Percentiles rank a stretch among this genome's conserved stretches.
These are phyloP conservation scores for Capsicum rhomboideum DNA, from an alignment of 257 asterid species.

Conservation along the genomic window DNA sequence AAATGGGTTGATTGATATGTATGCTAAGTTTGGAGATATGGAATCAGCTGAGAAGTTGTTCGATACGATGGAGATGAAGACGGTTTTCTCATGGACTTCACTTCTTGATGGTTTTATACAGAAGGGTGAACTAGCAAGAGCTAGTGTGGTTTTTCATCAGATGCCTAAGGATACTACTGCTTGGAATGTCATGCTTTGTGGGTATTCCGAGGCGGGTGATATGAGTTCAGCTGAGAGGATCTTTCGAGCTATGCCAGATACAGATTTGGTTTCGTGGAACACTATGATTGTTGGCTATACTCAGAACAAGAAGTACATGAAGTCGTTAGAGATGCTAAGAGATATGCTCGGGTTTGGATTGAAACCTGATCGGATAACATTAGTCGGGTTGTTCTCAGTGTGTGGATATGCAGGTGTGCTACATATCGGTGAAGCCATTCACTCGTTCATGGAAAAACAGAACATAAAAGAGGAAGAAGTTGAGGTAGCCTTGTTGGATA, in stretches of 20 bases:
- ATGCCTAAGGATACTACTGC: constrained; percentile 31
- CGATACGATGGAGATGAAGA: constrained; percentile 30
- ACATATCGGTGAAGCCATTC: constrained; percentile 53
- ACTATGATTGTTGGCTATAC: constrained; percentile 11
- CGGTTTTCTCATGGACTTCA: constrained; percentile 63
- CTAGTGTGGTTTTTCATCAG: constrained; percentile 30
- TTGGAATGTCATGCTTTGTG: constrained; percentile 9
- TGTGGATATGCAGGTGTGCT: constrained; percentile 66
- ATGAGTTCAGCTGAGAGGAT: constrained; percentile 4
- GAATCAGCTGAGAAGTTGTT: constrained; percentile 39
- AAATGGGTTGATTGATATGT: constrained; percentile 34
- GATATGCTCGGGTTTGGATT: constrained; percentile 17
- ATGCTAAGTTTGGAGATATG: constrained; percentile 54
- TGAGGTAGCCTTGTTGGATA: constrained; percentile 57
- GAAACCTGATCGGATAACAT: constrained; percentile 54
- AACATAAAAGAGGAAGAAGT: constrained; percentile 39
- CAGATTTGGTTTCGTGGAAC: constrained; percentile 11
- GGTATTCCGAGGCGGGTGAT: constrained; percentile 19
- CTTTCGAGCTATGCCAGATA: constrained; percentile 5
- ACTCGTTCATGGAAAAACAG: constrained; percentile 25
- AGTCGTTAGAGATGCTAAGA: neutral
- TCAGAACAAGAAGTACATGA: constrained; percentile 3
- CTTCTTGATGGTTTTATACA: constrained; percentile 59
- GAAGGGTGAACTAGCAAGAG: constrained; percentile 44
- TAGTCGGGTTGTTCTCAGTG: constrained; percentile 45